phyloP scores from a whole-genome alignment of 495 filamentous ascomycete genomes.

The Hyaloscypha bicolor region DNA sequence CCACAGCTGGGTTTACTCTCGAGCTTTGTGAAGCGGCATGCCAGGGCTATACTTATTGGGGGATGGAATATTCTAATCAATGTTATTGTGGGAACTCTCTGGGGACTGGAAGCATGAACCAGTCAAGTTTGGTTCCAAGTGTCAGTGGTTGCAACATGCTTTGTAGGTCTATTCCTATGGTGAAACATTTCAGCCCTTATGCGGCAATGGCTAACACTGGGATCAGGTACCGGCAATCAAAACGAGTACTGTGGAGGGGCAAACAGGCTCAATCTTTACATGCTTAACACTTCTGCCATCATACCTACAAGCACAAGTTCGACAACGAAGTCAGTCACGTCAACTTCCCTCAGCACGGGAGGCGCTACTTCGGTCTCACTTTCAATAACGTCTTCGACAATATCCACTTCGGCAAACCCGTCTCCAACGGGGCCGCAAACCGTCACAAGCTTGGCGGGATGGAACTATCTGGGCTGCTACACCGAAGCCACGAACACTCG shows the following conservation, averaged over 20 bases:
- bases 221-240: constrained; percentile 30
- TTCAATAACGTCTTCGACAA: neutral
- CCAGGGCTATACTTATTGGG: constrained; percentile 35
- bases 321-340: neutral
- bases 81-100: constrained; percentile 32
- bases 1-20: constrained; percentile 34
- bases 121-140: constrained; percentile 20
- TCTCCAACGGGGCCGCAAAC: constrained; percentile 2
- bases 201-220: neutral
- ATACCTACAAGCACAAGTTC: neutral
- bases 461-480: constrained; percentile 46
- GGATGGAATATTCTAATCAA: constrained; percentile 39
- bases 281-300: constrained; percentile 2
- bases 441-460: constrained; percentile 21
- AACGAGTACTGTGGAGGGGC: constrained; percentile 20
- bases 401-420: neutral
- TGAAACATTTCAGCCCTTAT: constrained; percentile 3
- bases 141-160: constrained; percentile 33
- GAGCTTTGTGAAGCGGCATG: constrained; percentile 42
- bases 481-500: constrained; percentile 40
- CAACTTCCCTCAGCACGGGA: neutral
- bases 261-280: constrained; percentile 13
- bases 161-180: constrained; percentile 23
- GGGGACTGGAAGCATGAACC: constrained; percentile 28
- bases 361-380: neutral